phyloP scores from a whole-genome alignment of 108 stramenopile genomes.

The Conticribra weissflogii region DNA sequence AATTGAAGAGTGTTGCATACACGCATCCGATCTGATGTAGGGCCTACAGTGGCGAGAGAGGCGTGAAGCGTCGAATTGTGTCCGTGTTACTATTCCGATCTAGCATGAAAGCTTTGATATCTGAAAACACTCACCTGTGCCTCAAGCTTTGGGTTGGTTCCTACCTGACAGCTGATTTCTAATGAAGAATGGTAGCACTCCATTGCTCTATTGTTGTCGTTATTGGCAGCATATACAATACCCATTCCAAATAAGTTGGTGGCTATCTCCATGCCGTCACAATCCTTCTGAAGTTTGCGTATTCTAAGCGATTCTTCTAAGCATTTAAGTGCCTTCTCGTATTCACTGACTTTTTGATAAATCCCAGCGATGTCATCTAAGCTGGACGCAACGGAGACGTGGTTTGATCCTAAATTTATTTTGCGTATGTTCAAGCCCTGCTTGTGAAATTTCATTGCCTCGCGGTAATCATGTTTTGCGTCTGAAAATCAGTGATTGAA shows the following conservation, averaged over 20 bases:
- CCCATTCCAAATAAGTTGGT: slow-evolving; percentile 62
- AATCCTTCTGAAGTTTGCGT: slow-evolving; percentile 36
- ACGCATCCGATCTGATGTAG: slow-evolving; percentile 63
- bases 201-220: slow-evolving; percentile 44
- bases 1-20: slow-evolving; percentile 39
- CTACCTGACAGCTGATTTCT: slow-evolving; percentile 33
- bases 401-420: slow-evolving; percentile 46
- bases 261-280: slow-evolving; percentile 50
- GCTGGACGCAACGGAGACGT: slow-evolving; percentile 48
- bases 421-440: slow-evolving; percentile 51
- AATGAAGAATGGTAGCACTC: slow-evolving; percentile 52
- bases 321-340: slow-evolving; percentile 50
- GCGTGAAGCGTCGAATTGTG: too few relatives aligned
- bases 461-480: slow-evolving; percentile 29
- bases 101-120: too few relatives aligned
- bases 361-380: slow-evolving; percentile 56
- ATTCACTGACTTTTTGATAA: slow-evolving; percentile 49
- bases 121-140: slow-evolving; percentile 54
- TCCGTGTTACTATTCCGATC: too few relatives aligned
- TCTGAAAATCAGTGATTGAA: slow-evolving; percentile 9
- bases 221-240: slow-evolving; percentile 43
- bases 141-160: slow-evolving; percentile 42
- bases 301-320: slow-evolving; percentile 58
- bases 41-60: too few relatives aligned
- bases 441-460: slow-evolving; percentile 56